Conservation (phyloP, 352 stramenopile species). For the Globisporangium polare region DNA sequence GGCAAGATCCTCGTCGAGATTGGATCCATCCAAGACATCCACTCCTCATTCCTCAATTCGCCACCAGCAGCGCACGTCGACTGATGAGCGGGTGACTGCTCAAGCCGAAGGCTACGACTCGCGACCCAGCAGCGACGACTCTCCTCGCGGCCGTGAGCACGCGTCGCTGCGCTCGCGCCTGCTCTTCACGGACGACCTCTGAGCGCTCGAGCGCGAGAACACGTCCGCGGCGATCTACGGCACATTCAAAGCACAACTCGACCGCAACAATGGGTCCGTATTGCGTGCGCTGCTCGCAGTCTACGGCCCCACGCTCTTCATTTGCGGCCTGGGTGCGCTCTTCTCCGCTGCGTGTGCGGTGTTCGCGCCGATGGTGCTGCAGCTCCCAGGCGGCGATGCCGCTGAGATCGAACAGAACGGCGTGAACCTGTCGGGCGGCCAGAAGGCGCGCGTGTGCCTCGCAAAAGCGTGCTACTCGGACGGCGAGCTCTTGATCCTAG, state of each 20-base stretch:
- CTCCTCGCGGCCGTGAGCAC: not conserved
- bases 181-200: slow-evolving; percentile 40
- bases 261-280: not conserved
- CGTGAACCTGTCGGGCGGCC: slow-evolving; percentile 2
- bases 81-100: not conserved
- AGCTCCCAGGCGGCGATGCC: not conserved
- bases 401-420: not conserved
- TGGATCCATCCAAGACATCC: not conserved
- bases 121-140: not conserved
- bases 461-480: slow-evolving; percentile 3
- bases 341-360: not conserved
- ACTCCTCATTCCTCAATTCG: not conserved
- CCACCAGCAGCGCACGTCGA: not conserved
- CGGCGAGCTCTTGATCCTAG: slow-evolving; percentile 58
- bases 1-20: no score
- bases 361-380: slow-evolving; percentile 25
- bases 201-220: slow-evolving; percentile 19
- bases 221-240: not conserved
- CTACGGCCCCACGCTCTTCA: not conserved
- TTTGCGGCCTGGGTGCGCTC: not conserved
- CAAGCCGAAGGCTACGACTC: not conserved
- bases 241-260: not conserved
- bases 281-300: not conserved
- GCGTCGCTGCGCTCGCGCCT: slow-evolving; percentile 23
- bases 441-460: not conserved